Conservation (phyloP, 495 filamentous ascomycete genomes). For the Chaetomium cochliodes region DNA sequence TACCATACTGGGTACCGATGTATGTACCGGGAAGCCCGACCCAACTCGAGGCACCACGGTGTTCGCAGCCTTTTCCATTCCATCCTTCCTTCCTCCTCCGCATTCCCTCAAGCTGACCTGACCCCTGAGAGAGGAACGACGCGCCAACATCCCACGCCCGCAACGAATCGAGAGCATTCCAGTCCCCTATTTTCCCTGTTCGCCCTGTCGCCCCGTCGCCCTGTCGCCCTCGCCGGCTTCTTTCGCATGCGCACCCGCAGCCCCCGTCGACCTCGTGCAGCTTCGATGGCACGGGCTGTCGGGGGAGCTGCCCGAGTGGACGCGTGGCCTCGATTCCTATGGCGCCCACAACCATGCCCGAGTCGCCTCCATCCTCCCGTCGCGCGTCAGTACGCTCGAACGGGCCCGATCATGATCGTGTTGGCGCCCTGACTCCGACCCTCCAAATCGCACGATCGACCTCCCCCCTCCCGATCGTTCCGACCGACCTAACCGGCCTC, state of each 20-base stretch:
- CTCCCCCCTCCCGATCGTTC: conserved; percentile 7
- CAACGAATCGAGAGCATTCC: background rate
- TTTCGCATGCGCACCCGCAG: conserved; percentile 16
- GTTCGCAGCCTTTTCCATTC: background rate
- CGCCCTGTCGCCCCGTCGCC: background rate
- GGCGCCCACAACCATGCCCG: conserved; percentile 12
- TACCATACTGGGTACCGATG: background rate
- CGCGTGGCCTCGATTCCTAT: conserved; percentile 6
- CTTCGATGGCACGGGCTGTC: conserved; percentile 18
- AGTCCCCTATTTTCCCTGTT: background rate
- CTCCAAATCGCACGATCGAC: background rate
- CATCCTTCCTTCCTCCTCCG: background rate
- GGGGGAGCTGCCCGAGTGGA: conserved; percentile 14
- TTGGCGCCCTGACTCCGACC: conserved; percentile 5
- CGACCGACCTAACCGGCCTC: conserved; percentile 6
- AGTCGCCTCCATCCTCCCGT: background rate
- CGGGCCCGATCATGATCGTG: conserved; percentile 3
- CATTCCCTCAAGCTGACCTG: background rate
- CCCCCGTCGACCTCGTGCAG: conserved; percentile 16
- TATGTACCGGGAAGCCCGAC: background rate
- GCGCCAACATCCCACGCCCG: background rate
- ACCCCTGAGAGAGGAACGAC: background rate
- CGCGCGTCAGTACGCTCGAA: background rate
- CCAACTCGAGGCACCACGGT: too few relatives aligned
- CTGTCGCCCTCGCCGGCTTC: background rate